Percentiles rank a stretch among this genome's conserved stretches.
Conservation (phyloP, 371 early-diverging fungal species). For the Nematocida sp. region DNA sequence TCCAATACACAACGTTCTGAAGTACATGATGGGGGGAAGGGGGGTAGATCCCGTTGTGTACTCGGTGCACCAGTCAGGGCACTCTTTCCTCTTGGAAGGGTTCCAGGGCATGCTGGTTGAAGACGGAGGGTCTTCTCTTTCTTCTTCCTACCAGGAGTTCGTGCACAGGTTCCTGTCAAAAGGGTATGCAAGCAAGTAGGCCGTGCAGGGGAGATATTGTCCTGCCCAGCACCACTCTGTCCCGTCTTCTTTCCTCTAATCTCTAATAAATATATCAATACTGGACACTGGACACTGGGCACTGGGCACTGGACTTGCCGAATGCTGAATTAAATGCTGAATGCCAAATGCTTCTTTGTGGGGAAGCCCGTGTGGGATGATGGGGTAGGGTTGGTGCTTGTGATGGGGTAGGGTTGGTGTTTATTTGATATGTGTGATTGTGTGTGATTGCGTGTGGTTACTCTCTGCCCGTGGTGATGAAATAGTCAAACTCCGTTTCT, state of each 20-base stretch:
- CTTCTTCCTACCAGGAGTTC: conserved; percentile 17
- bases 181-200: conserved; percentile 17
- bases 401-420: not conserved
- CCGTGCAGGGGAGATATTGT: not conserved
- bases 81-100: conserved; percentile 38
- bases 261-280: too few relatives aligned
- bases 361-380: too few relatives aligned
- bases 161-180: conserved; percentile 27
- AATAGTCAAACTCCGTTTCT: conserved; percentile 65
- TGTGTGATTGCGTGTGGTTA: not conserved
- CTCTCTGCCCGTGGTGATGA: conserved; percentile 51
- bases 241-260: too few relatives aligned
- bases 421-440: not conserved
- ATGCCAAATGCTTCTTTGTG: too few relatives aligned
- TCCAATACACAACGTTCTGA: conserved; percentile 7
- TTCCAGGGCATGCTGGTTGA: conserved; percentile 43
- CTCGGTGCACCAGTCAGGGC: conserved; percentile 32
- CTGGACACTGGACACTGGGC: too few relatives aligned
- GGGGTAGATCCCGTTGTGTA: conserved; percentile 24
- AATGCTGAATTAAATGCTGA: too few relatives aligned
- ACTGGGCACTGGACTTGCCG: too few relatives aligned
- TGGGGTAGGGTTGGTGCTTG: not conserved
- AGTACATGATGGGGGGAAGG: conserved; percentile 35
- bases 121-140: conserved; percentile 24
- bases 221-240: too few relatives aligned